Evolutionary conservation across 1,284 basidiomycete genomes (phyloP), one percentile per base, ranked within the genome.

Genomic region (Cystobasidium sp.): DNA sequence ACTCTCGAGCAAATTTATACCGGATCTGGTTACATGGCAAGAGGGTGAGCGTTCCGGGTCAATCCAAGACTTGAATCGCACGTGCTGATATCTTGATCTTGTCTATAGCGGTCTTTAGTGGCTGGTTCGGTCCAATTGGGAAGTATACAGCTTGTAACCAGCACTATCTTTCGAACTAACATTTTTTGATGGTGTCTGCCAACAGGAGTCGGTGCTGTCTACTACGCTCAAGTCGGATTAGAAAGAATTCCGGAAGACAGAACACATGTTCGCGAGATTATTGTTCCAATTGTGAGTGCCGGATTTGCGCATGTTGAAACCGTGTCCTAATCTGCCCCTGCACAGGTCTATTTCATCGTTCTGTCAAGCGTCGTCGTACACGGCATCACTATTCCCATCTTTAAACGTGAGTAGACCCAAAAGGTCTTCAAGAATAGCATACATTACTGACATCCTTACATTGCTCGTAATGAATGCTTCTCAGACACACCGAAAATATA

Each of bases 161-260:
- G n/a, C n/a, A n/a, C n/a, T n/a, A n/a, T n/a, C n/a, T n/a, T n/a
- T n/a, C n/a, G n/a, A n/a, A n/a, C n/a, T n/a, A n/a, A n/a, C n/a
- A n/a, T n/a, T n/a, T n/a, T n/a, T n/a, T n/a, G n/a, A n/a, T n/a
- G n/a, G n/a, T 37, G 6, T 39, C 43, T 8, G 20, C 12, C 24
- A 20, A 12, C 20, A 9, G 79, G 69, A 52, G 80, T 82, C 9
- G 80, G 81, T 4, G 84, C 84, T 0, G 81, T 85, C 7, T 86
- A 85, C 77, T 87, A 86, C 77, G 82, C 83, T 49, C 82, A 85
- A 67, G 84, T 86, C 7, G 85, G 85, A 0, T 78, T 85, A 8
- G 80, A 84, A 18, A 75, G 78, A 39, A 66, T 86, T 0, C 85
- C 86, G 0, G 82, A 84, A 49, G 83, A 85, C 56, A 81, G 82